A percentile compares a stretch with the other conserved stretches of the same genome.
These are phyloP conservation scores for Gaultheria prostrata DNA, from an alignment of 148 eudicot species.

Conservation along the genomic window DNA sequence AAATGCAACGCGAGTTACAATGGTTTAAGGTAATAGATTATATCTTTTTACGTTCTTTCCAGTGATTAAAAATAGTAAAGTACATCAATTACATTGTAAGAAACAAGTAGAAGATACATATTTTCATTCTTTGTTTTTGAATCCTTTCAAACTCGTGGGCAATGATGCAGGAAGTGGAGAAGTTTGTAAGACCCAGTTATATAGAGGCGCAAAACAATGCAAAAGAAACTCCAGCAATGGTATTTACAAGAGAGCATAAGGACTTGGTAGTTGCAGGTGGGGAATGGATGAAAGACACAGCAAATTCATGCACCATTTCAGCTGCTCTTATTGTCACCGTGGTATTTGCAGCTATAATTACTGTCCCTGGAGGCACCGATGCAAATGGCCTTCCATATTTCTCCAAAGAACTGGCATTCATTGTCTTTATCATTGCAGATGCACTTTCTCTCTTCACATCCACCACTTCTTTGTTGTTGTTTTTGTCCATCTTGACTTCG, in stretches of 20 bases:
- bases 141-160: neutral
- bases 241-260: neutral
- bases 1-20: no score
- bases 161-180: neutral
- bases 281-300: constrained; percentile 1
- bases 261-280: neutral
- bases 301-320: neutral
- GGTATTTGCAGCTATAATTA: neutral
- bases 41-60: no score
- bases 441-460: neutral
- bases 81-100: neutral
- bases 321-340: neutral
- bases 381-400: neutral
- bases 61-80: no score
- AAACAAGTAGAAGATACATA: no score
- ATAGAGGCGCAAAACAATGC: neutral
- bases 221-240: neutral
- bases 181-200: neutral
- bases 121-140: no score
- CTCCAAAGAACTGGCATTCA: neutral
- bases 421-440: neutral
- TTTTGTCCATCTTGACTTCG: neutral
- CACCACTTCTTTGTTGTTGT: neutral
- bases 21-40: neutral
- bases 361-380: neutral